Conservation (phyloP, 2,329 filamentous ascomycete genomes). For the Verticillium nubilum region DNA sequence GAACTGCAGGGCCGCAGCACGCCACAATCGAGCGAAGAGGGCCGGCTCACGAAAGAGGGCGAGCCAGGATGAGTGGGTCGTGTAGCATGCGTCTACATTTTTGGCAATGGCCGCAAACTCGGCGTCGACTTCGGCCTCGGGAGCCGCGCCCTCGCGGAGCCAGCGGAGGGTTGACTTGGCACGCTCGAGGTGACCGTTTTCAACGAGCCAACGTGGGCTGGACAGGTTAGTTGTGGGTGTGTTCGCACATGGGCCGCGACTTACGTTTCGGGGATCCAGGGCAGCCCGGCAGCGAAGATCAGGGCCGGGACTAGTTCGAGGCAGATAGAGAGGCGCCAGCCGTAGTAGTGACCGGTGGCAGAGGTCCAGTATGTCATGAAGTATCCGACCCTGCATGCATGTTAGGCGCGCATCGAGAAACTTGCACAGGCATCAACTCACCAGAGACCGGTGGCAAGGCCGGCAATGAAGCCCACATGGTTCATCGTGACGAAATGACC, state of each 20-base stretch:
- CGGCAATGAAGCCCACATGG: constrained; percentile 51
- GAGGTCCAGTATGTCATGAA: constrained; percentile 47
- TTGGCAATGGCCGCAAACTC: constrained; percentile 41
- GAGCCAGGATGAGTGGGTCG: constrained; percentile 31
- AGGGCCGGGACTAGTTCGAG: constrained; percentile 45
- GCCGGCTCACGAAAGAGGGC: constrained; percentile 41
- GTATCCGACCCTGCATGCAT: constrained; percentile 44
- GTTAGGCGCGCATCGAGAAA: constrained; percentile 8
- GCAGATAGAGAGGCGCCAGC: constrained; percentile 49
- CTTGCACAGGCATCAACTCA: constrained; percentile 18
- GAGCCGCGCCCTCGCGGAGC: constrained; percentile 40
- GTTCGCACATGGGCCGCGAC: constrained; percentile 8
- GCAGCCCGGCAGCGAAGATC: constrained; percentile 43
- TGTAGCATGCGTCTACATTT: constrained; percentile 33
- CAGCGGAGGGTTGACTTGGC: constrained; percentile 39
- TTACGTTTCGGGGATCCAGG: constrained; percentile 50
- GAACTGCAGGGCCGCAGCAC: constrained; percentile 51
- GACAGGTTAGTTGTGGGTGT: background rate
- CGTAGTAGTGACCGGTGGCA: constrained; percentile 34
- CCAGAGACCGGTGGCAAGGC: constrained; percentile 50
- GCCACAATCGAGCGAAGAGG: constrained; percentile 49
- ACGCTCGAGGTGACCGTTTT: constrained; percentile 35
- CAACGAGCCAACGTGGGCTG: constrained; percentile 54
- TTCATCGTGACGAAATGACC: constrained; percentile 55
- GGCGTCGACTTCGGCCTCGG: constrained; percentile 27